Evolutionary conservation across 257 asterid genomes (phyloP), one percentile per base, ranked within the genome.

Genomic region (Penstemon barbatus): DNA sequence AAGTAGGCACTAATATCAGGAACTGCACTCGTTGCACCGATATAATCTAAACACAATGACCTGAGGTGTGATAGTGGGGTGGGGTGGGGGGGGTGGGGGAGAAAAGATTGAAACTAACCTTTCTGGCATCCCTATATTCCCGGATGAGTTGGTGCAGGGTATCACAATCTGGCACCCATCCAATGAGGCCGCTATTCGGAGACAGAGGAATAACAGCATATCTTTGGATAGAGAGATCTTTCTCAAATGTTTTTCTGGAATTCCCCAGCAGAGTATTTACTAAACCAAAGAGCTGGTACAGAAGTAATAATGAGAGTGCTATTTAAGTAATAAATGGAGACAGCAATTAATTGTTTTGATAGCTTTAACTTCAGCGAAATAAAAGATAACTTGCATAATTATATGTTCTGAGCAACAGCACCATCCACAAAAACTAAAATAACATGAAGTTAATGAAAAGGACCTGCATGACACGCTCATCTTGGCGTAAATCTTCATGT

Each of bases 391-490:
- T 33, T 42, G 72, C 72, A 72, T 42, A 57, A 52, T 36, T 61
- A 2, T 11, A 12, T 57, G 51, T 65, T 57, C 63, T 37, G 56
- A 50, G 66, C 57, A 49, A 61, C 18, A 54, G 53, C 48, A 69
- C 33, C 50, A 33, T 4, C n/a, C 11, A 56, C 13, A 11, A 6
- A 53, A 61, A 54, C 48, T 33, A 40, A 69, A 36, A 41, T 33
- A 19, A 10, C 8, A 11, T 13, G 13, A 48, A 12, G 54, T 60
- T 9, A 25, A 45, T 38, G 53, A 56, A 66, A 48, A 63, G 63
- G 19, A 94, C 99, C 99, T 94, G 99, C 99, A 94, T 94, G 72
- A 94, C 99, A 71, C 99, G 99, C 82, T 94, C 99, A 81, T 94
- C 99, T 79, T 94, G 99, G 67, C 99, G 98, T 61, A 94, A 82